Base-by-base conservation (phyloP, 2,329 filamentous ascomycete genomes). In the Thyridium curvatum region DNA sequence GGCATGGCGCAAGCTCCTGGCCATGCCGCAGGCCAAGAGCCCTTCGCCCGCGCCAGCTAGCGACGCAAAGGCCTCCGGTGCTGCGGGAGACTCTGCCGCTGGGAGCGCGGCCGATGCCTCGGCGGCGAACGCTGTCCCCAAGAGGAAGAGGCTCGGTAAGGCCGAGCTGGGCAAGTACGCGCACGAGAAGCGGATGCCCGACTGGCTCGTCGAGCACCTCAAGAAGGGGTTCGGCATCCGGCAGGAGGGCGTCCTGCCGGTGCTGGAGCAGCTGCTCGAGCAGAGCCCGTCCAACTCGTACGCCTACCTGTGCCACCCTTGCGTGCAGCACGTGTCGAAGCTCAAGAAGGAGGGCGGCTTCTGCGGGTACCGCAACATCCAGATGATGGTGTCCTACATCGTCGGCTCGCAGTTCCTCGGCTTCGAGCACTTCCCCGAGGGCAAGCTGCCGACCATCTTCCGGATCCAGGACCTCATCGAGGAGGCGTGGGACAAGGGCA, bases 311-410 rank as follows among this genome's bases (percentile, higher is more conserved):
- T 96, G 90, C 58, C 80, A 89, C 52, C 74, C 83, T 1, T 69
- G 71, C 35, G 84, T 88, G 1, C 72, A 80, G 35, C 90, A 96
- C 53, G 73, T 97, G 18, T 86, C 85, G 37, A 94, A 94, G 53
- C 70, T 94, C 38, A 75, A 72, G n/a, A 72, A 69, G 43, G 90
- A 95, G 64, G 79, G 79, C 16, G 86, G 88, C 6, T 97, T 97
- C 57, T 97, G 91, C 56, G 91, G 91, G 4, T 97, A 96, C 57
- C 77, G 91, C 31, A 97, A 94, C 54, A 94, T 95, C 26, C 93
- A 97, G 58, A 94, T 94, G 81, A 62, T 96, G 49, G 67, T 84
- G 12, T 91, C 89, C 0, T 90, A 87, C 56, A 77, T 96, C 15
- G 76, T 82, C 42, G 74, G 72, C 8, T 64, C 76, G 2, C 58